These are phyloP conservation scores for Chaetomium strumarium DNA, from an alignment of 2,329 filamentous ascomycete genomes.

Conservation along the genomic window DNA sequence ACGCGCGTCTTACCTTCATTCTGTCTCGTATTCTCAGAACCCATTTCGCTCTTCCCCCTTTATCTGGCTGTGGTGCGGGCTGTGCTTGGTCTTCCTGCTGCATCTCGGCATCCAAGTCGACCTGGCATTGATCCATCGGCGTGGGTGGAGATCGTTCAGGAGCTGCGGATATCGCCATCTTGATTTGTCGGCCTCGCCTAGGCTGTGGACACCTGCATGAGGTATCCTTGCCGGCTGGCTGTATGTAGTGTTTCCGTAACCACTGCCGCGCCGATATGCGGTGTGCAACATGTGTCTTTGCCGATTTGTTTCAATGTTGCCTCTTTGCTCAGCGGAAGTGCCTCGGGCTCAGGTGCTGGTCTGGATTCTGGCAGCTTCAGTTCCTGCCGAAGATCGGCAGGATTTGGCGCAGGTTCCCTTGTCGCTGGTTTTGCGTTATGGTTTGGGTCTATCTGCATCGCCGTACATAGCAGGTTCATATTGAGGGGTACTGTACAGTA, in stretches of 20 bases:
- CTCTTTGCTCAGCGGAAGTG: not conserved
- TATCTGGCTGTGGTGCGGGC: not conserved
- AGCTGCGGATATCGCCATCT: slow-evolving; percentile 10
- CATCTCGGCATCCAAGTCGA: not conserved
- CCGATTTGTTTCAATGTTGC: not conserved
- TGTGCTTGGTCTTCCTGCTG: not conserved
- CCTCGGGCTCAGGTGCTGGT: too few species aligned
- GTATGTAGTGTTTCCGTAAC: too few species aligned
- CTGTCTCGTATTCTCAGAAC: not conserved
- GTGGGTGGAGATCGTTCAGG: not conserved
- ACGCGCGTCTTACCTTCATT: not conserved
- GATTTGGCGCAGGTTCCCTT: not conserved
- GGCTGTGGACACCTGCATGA: too few species aligned
- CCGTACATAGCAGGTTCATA: too few species aligned
- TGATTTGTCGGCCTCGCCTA: not conserved
- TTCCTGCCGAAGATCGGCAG: too few species aligned
- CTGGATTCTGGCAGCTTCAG: too few species aligned
- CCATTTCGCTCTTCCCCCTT: not conserved
- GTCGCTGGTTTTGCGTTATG: not conserved
- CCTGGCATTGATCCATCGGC: not conserved
- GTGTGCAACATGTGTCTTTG: not conserved
- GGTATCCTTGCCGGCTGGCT: not conserved
- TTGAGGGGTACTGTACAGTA: too few species aligned
- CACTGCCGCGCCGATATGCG: too few species aligned
- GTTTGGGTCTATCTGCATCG: not conserved